These are phyloP conservation scores for Mycosarcoma mackinlayi DNA, from an alignment of 1,284 basidiomycete species.

Conservation along the genomic window DNA sequence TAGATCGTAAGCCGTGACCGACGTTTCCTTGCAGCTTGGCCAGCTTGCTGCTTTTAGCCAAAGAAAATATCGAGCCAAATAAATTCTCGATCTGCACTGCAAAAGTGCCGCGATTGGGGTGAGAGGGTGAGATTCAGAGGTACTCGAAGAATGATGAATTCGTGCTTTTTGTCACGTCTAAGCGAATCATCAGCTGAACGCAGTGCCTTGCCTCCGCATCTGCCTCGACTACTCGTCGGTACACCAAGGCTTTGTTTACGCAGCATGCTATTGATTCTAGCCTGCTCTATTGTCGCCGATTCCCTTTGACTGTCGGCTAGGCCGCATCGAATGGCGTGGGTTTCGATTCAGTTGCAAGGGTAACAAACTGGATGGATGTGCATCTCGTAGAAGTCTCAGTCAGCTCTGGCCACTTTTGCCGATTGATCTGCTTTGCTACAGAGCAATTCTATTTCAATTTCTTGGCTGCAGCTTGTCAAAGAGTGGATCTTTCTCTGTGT, in stretches of 20 bases:
- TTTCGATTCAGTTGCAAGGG: neutral
- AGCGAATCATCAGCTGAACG: slow-evolving; percentile 33
- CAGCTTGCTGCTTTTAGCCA: neutral
- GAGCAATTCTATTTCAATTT: neutral
- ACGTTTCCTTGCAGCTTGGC: no score
- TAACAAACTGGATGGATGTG: neutral
- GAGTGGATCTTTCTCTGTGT: no score
- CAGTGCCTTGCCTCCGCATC: slow-evolving; percentile 1
- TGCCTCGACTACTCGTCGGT: neutral
- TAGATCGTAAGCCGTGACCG: no score
- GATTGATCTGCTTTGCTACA: neutral
- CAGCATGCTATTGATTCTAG: no score
- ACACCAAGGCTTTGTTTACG: no score
- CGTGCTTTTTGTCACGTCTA: slow-evolving; percentile 14
- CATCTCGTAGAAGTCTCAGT: neutral
- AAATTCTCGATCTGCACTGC: slow-evolving; percentile 1
- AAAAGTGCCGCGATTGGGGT: neutral
- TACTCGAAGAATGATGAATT: slow-evolving; percentile 30
- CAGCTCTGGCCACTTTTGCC: neutral
- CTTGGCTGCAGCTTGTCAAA: slow-evolving; percentile 5
- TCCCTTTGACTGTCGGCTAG: neutral
- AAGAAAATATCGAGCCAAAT: neutral
- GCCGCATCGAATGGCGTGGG: neutral
- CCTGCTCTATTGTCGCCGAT: no score
- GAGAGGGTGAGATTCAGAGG: neutral